Percentiles rank a stretch among this genome's conserved stretches.
Conservation (phyloP, 202 grass and related monocot genomes). For the Panicum virgatum region DNA sequence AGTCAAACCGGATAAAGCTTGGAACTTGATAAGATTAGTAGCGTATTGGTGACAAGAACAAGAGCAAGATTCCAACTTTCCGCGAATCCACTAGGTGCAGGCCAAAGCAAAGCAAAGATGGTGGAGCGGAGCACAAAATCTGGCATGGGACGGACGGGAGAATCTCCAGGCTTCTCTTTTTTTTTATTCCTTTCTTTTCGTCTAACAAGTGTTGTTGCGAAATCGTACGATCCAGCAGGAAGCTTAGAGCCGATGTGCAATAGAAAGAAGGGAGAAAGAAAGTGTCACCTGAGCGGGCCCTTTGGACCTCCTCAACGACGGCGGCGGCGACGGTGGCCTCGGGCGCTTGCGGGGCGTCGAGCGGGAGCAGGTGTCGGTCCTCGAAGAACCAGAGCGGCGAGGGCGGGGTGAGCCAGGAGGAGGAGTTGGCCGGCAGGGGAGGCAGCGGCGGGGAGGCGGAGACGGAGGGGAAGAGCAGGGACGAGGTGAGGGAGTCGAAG, state of each 20-base stretch:
- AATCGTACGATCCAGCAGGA: slow-evolving; percentile 6
- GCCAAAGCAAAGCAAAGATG: slow-evolving; percentile 11
- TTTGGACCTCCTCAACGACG: slow-evolving; percentile 40
- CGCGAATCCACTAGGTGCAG: slow-evolving; percentile 12
- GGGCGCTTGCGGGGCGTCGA: slow-evolving; percentile 27
- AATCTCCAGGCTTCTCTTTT: neutral
- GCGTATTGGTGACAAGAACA: slow-evolving; percentile 35
- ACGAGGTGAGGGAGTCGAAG: slow-evolving; percentile 71
- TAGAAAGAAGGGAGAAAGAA: too few species aligned
- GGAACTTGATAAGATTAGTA: slow-evolving; percentile 20
- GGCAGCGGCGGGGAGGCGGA: slow-evolving; percentile 42
- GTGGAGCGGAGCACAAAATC: slow-evolving; percentile 32
- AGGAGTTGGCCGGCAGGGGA: slow-evolving; percentile 35
- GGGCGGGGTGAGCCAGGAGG: slow-evolving; percentile 54
- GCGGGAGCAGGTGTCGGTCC: slow-evolving; percentile 52
- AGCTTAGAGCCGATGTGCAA: too few species aligned
- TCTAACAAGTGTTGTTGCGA: neutral
- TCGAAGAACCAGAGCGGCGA: slow-evolving; percentile 92
- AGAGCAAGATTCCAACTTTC: slow-evolving; percentile 41
- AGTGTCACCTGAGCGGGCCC: slow-evolving; percentile 47
- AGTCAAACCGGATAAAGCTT: slow-evolving; percentile 42
- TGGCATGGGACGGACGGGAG: neutral
- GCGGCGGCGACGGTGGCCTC: slow-evolving; percentile 14
- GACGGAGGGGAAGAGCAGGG: slow-evolving; percentile 54
- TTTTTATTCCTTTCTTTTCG: too few species aligned